Evolutionary conservation across 441 rosid species (phyloP), one percentile per base, ranked within the genome.

Genomic region (Jatropha podagrica): DNA sequence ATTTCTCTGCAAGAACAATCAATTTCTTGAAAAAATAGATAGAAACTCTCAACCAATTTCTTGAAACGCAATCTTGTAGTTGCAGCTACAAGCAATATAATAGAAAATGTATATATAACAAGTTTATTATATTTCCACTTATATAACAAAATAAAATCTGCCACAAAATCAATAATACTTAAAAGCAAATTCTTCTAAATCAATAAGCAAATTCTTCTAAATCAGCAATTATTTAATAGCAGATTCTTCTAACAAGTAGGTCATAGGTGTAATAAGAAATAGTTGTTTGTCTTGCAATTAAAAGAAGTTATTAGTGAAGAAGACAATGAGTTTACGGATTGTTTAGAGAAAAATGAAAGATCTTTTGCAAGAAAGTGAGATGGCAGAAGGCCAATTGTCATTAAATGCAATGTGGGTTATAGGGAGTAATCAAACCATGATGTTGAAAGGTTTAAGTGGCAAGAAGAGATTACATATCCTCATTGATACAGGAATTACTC

Each of bases 1-100:
- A 80, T 76, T 73, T 80, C 84, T 66, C 91, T 92, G 76, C 79
- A 78, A 17, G 20, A 69, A 17, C 6, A 14, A 14, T 18, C 7
- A 17, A 52, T 52, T 52, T 52, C 56, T 5, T 14, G 56, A 17
- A 17, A 52, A 42, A 5, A 32, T 32, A 32, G 1, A 32, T 1
- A 32, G 32, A 32, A 32, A 32, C 32, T 32, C 32, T 32, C 14
- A 48, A 48, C 52, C 17, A 13, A 48, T 48, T 48, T 48, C 52
- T 10, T 10, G 52, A 12, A 5, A 52, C 15, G 56, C 12, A 52
- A 52, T 52, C 56, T 52, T 52, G 5, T 7, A 11, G 52, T 4
- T 48, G 14, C 52, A 52, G 56, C 5, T 17, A 42, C 46, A 42
- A 42, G 46, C 4, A 42, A 42, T 4, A 11, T 46, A 38, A 38